Evolutionary conservation across 129 eudicot genomes (phyloP), one percentile per base, ranked within the genome.

Genomic region (Daucus carota): DNA sequence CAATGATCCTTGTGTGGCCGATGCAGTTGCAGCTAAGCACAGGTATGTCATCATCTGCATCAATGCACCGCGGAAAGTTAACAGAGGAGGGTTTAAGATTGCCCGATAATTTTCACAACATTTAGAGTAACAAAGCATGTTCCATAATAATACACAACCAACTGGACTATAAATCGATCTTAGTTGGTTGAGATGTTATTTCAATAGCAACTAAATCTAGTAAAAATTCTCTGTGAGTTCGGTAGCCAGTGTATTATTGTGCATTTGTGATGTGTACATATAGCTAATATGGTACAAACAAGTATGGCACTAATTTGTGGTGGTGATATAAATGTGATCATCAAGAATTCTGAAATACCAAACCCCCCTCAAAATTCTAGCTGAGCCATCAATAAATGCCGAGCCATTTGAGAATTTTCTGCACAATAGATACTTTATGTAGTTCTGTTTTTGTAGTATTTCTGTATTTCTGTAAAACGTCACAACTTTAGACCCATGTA

Each of bases 21-120:
- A 87, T 8, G 90, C 92, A 45, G 89, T 80, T 4, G 98, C 98
- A 5, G 88, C 86, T 80, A 90, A 70, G 1, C 83, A 79, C 83
- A 88, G 65, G 83, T 92, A 92, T 0, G 94, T 82, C 90, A 90
- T 86, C 70, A 86, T 69, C 97, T 92, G 90, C 87, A 80, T 10
- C n/a, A 47, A 73, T 10, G 38, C 33, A 29, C 72, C 42, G 20
- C 2, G 22, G 11, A 38, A 8, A 8, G 15, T 57, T 57, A 57
- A n/a, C 65, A 57, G n/a, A 24, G 9, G 24, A 57, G 22, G 15
- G 31, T 24, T 50, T n/a, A 57, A 24, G 29, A 57, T 8, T 8
- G 15, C 31, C 31, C n/a, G 24, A 24, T n/a, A n/a, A n/a, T 8
- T n/a, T 43, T 57, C 32, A 54, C 63, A n/a, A 10, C 65, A 57